Base-by-base conservation (phyloP, 1,284 basidiomycete species). In the Anthracocystis panici-leucophaei region DNA sequence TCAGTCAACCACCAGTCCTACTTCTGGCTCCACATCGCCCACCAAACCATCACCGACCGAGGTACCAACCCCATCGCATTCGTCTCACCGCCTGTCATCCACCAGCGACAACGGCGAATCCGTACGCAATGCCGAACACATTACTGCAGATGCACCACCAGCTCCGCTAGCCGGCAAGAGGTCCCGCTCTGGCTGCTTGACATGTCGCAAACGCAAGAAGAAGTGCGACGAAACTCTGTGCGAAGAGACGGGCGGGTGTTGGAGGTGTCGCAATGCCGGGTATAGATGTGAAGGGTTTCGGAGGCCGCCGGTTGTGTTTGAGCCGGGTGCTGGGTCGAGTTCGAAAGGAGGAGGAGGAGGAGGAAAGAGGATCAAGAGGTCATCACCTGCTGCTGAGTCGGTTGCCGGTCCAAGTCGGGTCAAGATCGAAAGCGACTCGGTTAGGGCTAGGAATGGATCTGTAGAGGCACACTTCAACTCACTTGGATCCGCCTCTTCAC, bases 261-360 rank as follows among this genome's bases (percentile, higher is more conserved):
- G 70, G 70, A 46, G 70, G 53, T 73, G 70, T 55, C 70, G 65
- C 44, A 73, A 73, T n/a, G 70, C 70, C n/a, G 70, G 70, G 2
- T 73, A 73, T 41, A 60, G 57, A n/a, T 73, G 70, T 49, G 70
- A 73, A 53, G 70, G 65, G 12, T 73, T 73, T 40, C 60, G 65
- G 48, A 51, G 70, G 7, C 31, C 65, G 2, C 70, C 65, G 1
- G 60, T 64, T 31, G 57, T 64, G 21, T 73, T 67, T 51, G 65
- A 64, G 27, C 70, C 60, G 1, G 70, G 70, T 10, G 25, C 57
- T 2, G 44, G 61, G 4, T 56, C 61, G 0, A 23, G 20, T 1
- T 23, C 65, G 40, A 73, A 67, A 40, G 48, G 27, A 27, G 27
- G 4, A 27, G 27, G 27, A 27, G 27, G 4, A 27, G 27, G 27